Evolutionary conservation across 495 filamentous ascomycete species (phyloP), one percentile per base, ranked within the genome.

Genomic region (Podospora conica): DNA sequence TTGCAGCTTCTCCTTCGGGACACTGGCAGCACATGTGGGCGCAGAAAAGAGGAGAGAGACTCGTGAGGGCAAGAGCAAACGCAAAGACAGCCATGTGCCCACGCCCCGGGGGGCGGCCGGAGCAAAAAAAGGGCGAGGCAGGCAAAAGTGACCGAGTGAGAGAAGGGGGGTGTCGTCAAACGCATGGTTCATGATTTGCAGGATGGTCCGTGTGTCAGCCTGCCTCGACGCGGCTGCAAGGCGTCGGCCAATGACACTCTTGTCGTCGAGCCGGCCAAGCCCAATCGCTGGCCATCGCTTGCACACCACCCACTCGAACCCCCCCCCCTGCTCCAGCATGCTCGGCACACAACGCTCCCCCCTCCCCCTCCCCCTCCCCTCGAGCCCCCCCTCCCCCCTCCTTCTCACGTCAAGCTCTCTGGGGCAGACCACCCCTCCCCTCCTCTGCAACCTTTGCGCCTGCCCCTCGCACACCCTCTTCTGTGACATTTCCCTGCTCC

Each of bases 121-220:
- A 33, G 58, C 53, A 54, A 53, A 29, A 54, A 33, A 54, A 60
- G 25, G n/a, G 60, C 48, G 29, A 23, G 61, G 23, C 48, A 15
- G 61, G 15, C 53, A 53, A 53, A 53, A 25, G 21, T 12, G 10
- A 23, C 20, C 31, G 48, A 24, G 63, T n/a, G 40, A 56, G 28
- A 20, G 54, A 53, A 28, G 15, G 40, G 53, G 18, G 60, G 40
- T 68, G 66, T 68, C 63, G 66, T 65, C 68, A 69, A 63, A 69
- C 60, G 65, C 64, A 66, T 71, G 69, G 63, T 71, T 64, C 55
- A 67, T 71, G 69, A 71, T 71, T 69, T 71, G 69, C 69, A 71
- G 68, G 68, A 65, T 53, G 65, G 70, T 69, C 70, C 69, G 72
- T 76, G 75, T 70, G 69, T 73, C 69, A 71, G 70, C 40, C 70